Conservation (phyloP, 23 red algal species). For the Gracilaria gracilis region DNA sequence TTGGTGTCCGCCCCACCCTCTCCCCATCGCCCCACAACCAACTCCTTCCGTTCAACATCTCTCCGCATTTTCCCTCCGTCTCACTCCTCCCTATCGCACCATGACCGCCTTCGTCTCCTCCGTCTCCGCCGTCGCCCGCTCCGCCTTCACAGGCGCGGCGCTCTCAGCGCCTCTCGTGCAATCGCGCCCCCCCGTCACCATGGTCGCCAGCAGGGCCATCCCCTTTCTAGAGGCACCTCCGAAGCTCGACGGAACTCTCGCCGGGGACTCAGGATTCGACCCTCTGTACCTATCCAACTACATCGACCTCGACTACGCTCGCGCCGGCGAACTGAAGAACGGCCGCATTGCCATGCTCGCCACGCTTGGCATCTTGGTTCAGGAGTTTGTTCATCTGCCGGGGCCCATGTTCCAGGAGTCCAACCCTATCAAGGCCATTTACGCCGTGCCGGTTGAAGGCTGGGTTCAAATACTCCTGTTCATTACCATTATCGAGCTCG, state of each 20-base stretch:
- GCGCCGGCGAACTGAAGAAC: constrained; percentile 77
- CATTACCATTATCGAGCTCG: constrained; percentile 82
- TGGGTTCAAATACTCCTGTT: constrained; percentile 89
- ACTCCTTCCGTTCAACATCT: too few species aligned
- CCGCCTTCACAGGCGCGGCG: constrained; percentile 51
- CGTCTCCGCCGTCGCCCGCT: constrained; percentile 44
- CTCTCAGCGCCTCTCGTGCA: neutral
- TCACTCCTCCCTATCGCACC: neutral
- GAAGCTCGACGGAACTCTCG: constrained; percentile 69
- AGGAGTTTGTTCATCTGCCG: constrained; percentile 92
- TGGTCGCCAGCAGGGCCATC: constrained; percentile 78
- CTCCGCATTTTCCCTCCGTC: too few species aligned
- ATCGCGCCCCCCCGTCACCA: constrained; percentile 52
- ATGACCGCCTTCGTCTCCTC: constrained; percentile 67
- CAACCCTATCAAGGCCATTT: constrained; percentile 85
- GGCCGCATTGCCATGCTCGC: constrained; percentile 93
- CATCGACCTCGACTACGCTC: constrained; percentile 83
- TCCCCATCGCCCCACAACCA: too few species aligned
- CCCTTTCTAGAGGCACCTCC: constrained; percentile 89
- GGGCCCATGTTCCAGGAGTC: constrained; percentile 76
- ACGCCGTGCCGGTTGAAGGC: constrained; percentile 85
- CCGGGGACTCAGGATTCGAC: constrained; percentile 79
- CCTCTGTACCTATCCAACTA: constrained; percentile 85
- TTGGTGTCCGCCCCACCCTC: neutral
- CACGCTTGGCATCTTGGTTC: constrained; percentile 71